A percentile compares a stretch with the other conserved stretches of the same genome.
Conservation (phyloP, 345 rosid species). For the Turritis glabra region DNA sequence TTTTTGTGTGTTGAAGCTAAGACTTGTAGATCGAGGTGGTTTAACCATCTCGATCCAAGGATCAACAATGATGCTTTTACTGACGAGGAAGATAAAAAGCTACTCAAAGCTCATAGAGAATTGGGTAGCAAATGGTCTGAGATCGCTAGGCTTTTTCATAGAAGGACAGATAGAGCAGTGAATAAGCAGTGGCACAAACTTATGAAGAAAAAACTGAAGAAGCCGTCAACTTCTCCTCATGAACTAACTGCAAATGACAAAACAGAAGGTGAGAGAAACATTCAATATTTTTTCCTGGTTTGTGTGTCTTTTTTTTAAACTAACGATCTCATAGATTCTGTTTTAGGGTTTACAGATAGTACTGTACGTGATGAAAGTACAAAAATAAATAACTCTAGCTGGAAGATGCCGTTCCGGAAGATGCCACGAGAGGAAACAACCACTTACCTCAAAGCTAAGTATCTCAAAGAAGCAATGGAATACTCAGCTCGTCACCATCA, state of each 20-base stretch:
- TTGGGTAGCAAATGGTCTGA: background rate
- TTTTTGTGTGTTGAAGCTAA: conserved; percentile 48
- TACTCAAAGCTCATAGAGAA: background rate
- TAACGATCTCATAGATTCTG: background rate
- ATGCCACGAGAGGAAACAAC: background rate
- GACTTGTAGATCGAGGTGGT: conserved; percentile 91
- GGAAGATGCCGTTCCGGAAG: too few relatives aligned
- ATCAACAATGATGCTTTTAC: conserved; percentile 65
- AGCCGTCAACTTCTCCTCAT: background rate
- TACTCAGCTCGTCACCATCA: background rate
- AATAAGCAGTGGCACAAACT: background rate
- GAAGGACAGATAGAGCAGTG: background rate
- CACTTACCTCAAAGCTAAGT: background rate
- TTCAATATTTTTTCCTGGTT: background rate
- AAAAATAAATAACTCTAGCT: too few relatives aligned
- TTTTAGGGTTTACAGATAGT: background rate
- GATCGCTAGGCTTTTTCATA: background rate
- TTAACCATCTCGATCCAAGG: conserved; percentile 83
- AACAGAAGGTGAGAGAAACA: background rate
- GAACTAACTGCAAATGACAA: background rate
- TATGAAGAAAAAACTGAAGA: background rate
- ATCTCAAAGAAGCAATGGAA: background rate
- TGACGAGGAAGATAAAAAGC: conserved; percentile 67
- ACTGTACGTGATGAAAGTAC: background rate
- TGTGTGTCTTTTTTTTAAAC: background rate